These are phyloP conservation scores for Sclerotinia spermophila DNA, from an alignment of 2,329 filamentous ascomycete species.

Conservation along the genomic window DNA sequence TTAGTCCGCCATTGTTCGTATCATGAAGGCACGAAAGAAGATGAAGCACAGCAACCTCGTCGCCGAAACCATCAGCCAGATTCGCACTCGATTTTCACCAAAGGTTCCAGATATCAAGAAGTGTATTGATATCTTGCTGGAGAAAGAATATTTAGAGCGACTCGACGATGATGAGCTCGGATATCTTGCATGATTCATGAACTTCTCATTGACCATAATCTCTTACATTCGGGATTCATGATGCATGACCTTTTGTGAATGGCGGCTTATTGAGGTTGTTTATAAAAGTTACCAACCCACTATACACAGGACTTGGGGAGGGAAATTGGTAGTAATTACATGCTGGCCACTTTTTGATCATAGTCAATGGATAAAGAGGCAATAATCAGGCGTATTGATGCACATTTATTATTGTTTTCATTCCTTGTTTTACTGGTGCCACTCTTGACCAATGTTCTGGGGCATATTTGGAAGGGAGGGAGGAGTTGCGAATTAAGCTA, in stretches of 20 bases:
- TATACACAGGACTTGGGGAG: neutral
- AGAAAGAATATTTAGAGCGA: constrained; percentile 98
- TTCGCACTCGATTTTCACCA: constrained; percentile 86
- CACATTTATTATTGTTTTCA: constrained; percentile 8
- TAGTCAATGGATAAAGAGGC: neutral
- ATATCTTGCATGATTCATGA: constrained; percentile 72
- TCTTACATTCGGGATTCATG: constrained; percentile 5
- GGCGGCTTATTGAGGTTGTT: constrained; percentile 13
- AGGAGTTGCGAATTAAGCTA: constrained; percentile 6
- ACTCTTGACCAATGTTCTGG: constrained; percentile 1
- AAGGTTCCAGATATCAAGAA: constrained; percentile 98
- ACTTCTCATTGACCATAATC: neutral
- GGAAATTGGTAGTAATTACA: constrained; percentile 1
- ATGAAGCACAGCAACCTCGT: constrained; percentile 97
- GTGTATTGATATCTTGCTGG: constrained; percentile 95
- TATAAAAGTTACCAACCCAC: constrained; percentile 8
- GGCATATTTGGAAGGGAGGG: constrained; percentile 4
- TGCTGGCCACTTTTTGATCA: constrained; percentile 6
- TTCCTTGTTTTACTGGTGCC: constrained; percentile 5
- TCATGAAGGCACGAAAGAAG: constrained; percentile 99
- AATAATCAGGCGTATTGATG: constrained; percentile 12
- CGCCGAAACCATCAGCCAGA: constrained; percentile 92
- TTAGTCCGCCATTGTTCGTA: constrained; percentile 95
- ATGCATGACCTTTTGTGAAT: constrained; percentile 16
- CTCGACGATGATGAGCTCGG: constrained; percentile 91